Percentiles rank a stretch among this genome's conserved stretches.
Evolutionary conservation across 23 red algal species (phyloP).

Genomic region (Gracilaria domingensis): DNA sequence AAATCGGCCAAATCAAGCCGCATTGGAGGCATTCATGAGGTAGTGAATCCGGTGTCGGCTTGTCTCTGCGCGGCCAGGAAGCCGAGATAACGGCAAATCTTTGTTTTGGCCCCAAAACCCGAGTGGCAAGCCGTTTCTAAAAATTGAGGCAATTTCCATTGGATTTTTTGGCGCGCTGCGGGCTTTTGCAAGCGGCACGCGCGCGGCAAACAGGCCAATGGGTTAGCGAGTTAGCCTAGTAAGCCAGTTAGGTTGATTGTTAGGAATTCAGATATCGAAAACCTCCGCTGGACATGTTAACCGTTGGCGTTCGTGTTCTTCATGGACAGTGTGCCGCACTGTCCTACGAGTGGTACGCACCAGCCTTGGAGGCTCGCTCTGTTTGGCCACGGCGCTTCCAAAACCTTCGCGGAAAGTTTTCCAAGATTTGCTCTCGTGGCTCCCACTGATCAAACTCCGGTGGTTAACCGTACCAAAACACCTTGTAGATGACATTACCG

Average conservation of each 20-base stretch:
- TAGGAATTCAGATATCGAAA: too few species aligned
- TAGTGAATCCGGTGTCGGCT: not conserved
- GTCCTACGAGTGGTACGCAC: not conserved
- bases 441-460: not conserved
- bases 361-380: not conserved
- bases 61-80: not conserved
- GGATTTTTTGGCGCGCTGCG: not conserved
- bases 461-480: slow-evolving; percentile 1
- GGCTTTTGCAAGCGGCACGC: not conserved
- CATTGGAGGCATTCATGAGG: not conserved
- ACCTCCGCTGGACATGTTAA: not conserved
- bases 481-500: slow-evolving; percentile 11
- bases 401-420: slow-evolving; percentile 7
- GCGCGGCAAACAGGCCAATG: too few species aligned
- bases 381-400: not conserved
- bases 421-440: not conserved
- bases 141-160: not conserved
- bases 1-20: not conserved
- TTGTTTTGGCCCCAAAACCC: not conserved
- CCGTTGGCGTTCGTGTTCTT: too few species aligned
- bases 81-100: not conserved
- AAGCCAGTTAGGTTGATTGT: too few species aligned
- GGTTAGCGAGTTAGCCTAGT: too few species aligned
- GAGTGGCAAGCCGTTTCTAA: not conserved
- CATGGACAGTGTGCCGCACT: not conserved